Base-by-base conservation (phyloP, 805 yeast genomes). In the Danielozyma ontarioensis region DNA sequence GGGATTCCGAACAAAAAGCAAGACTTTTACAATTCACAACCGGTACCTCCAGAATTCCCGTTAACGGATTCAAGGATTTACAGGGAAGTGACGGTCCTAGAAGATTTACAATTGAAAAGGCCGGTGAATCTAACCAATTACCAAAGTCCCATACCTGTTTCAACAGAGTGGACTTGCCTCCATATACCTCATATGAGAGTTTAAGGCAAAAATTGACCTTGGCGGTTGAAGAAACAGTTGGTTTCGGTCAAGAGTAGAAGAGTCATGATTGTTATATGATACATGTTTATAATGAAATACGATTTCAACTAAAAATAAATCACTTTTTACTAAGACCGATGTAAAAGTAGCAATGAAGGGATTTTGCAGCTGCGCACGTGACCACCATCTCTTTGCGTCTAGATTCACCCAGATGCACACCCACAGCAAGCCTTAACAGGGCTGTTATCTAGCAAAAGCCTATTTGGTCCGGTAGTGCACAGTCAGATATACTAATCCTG, bases 11-110 rank as follows among this genome's bases (percentile, higher is more conserved):
- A 60, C 97, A 90, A 60, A 83, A 88, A 60, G 96, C 97, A 3
- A 78, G 98, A 62, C 70, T 93, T 57, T 69, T 93, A 47, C 99
- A 93, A 63, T 93, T 93, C 59, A 90, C 98, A 14, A 93, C 99
- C 1, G 99, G 99, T 73, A 93, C 99, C 3, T 88, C 97, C 15
- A 82, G 99, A 68, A 93, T 93, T 36, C 99, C 99, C 5, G 98
- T 93, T 44, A 93, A 90, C 62, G 99, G 99, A 26, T 93, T 93
- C 74, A 93, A 93, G 62, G 99, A 93, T 63, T 72, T 93, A 50
- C 99, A 93, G 66, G 99, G 98, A 45, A 84, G 95, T 16, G 98
- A 93, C 65, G 99, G 99, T 37, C 99, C 99, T 34, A 84, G 99
- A 74, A 78, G 97, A 57, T 93, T 93, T 62, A 93, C 99, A 5